These are phyloP conservation scores for Lithospermum erythrorhizon DNA, from an alignment of 257 asterid genomes.

Conservation along the genomic window DNA sequence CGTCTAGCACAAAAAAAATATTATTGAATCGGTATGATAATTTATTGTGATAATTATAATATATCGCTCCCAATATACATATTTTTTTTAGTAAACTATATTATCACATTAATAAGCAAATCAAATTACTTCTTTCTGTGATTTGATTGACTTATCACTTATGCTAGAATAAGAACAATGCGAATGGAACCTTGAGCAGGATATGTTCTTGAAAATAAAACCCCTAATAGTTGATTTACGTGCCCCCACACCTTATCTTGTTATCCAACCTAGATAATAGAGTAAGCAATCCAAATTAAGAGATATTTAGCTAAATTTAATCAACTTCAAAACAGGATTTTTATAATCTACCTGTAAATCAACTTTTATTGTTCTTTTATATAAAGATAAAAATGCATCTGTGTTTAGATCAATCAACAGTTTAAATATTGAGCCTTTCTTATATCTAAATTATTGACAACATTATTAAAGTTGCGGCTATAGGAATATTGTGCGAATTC, in stretches of 20 bases:
- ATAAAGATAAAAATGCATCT: too few species aligned
- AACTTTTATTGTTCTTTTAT: neutral
- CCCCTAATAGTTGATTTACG: neutral
- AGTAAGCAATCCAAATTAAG: neutral
- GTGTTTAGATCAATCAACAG: too few species aligned
- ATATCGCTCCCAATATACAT: too few species aligned
- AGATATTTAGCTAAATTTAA: neutral
- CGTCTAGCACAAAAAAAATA: too few species aligned
- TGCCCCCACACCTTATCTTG: slow-evolving; percentile 4
- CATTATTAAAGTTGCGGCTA: too few species aligned
- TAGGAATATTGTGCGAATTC: too few species aligned
- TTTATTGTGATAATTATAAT: too few species aligned
- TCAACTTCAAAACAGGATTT: neutral
- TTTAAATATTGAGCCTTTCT: neutral
- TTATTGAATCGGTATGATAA: too few species aligned
- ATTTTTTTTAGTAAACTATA: too few species aligned
- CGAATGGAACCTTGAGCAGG: neutral
- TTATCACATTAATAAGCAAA: too few species aligned
- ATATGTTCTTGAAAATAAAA: neutral
- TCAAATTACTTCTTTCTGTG: too few species aligned
- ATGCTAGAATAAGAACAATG: neutral
- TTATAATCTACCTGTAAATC: neutral
- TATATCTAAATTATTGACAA: too few species aligned
- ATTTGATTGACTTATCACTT: neutral
- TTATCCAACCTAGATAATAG: neutral